Evolutionary conservation across 768 basidiomycete species (phyloP).

Genomic region (Termitomyces heimii): DNA sequence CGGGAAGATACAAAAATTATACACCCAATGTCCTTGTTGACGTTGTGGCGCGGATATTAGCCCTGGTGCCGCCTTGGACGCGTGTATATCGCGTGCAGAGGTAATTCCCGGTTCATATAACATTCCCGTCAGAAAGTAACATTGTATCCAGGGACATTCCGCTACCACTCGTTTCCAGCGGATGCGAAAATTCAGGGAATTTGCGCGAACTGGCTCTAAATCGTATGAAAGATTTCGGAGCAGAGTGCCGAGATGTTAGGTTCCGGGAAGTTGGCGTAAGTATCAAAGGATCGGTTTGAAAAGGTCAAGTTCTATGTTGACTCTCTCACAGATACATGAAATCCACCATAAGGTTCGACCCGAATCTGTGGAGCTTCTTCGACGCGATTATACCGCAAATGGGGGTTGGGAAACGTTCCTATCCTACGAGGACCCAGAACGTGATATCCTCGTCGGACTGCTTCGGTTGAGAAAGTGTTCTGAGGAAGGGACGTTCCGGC

Average conservation of each 20-base stretch:
- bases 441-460: constrained; percentile 92
- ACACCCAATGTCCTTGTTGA: constrained; percentile 98
- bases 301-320: background rate
- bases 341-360: constrained; percentile 98
- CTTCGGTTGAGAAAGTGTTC: constrained; percentile 92
- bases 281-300: constrained; percentile 10
- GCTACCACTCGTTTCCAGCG: constrained; percentile 91
- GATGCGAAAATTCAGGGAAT: constrained; percentile 97
- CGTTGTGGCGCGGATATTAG: constrained; percentile 92
- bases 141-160: constrained; percentile 76
- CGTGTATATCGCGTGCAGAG: constrained; percentile 96
- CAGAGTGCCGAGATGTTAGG: constrained; percentile 94
- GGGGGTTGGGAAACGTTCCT: constrained; percentile 99
- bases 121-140: constrained; percentile 1
- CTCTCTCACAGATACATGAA: constrained; percentile 75
- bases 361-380: constrained; percentile 89
- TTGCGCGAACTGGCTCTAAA: constrained; percentile 92
- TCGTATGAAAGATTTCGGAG: constrained; percentile 98
- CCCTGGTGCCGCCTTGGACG: constrained; percentile 98
- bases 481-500: constrained; percentile 94
- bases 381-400: constrained; percentile 94
- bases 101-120: constrained; percentile 27
- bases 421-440: constrained; percentile 97
- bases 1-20: constrained; percentile 98
- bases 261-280: constrained; percentile 96